Conservation (phyloP, 192 early-diverging fungal species). For the Coemansia sp. region DNA sequence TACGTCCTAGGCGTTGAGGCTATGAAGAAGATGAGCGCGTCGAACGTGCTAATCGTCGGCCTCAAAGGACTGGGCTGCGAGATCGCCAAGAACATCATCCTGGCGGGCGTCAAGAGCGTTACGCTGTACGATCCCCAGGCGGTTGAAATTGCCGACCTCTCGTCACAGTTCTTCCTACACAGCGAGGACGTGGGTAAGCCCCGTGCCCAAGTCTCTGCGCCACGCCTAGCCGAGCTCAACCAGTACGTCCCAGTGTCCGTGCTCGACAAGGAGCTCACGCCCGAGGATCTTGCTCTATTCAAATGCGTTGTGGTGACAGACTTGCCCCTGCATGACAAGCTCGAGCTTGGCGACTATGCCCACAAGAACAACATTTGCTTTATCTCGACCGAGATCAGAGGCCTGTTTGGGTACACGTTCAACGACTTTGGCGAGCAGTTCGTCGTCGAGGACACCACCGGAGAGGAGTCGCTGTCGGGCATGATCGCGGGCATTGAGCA, state of each 20-base stretch:
- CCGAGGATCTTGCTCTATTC: conserved; percentile 64
- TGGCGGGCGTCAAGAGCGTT: conserved; percentile 99
- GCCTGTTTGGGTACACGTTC: conserved; percentile 92
- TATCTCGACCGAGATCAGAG: conserved; percentile 85
- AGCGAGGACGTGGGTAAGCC: conserved; percentile 85
- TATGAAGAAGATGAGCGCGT: conserved; percentile 97
- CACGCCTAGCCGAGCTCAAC: conserved; percentile 93
- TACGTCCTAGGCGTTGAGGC: conserved; percentile 93
- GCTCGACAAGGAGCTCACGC: conserved; percentile 74
- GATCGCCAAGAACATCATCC: conserved; percentile 98
- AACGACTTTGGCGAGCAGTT: conserved; percentile 96
- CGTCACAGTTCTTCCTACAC: conserved; percentile 87
- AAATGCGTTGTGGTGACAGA: conserved; percentile 90
- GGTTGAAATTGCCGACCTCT: conserved; percentile 80
- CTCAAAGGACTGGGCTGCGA: conserved; percentile 96
- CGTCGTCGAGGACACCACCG: conserved; percentile 82
- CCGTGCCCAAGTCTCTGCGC: conserved; percentile 72
- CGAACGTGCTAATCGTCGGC: conserved; percentile 96
- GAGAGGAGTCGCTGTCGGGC: conserved; percentile 89
- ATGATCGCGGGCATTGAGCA: conserved; percentile 87
- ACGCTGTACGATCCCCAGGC: conserved; percentile 87
- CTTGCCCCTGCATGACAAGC: conserved; percentile 70
- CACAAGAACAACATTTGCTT: conserved; percentile 76
- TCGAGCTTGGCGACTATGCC: conserved; percentile 84
- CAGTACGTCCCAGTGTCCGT: conserved; percentile 94